Base-by-base conservation (phyloP, 2,329 filamentous ascomycete genomes). In the Colletotrichum plurivorum region DNA sequence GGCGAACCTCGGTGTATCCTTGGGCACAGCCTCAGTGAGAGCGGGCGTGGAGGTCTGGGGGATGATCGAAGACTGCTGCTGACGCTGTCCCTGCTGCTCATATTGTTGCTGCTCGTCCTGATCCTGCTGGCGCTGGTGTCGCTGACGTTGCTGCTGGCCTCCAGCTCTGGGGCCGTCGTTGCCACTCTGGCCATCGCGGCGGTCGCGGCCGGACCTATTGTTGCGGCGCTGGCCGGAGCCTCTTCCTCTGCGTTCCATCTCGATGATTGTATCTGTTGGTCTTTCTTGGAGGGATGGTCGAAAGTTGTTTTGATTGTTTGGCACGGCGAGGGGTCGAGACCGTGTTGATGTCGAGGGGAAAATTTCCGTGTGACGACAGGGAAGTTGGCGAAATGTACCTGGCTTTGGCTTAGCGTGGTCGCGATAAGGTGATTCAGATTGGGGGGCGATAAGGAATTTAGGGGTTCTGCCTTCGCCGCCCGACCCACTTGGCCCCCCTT, bases 1-100 rank as follows among this genome's bases (percentile, higher is more conserved):
- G 59, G 80, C 78, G 73, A 88, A 88, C 49, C 81, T 77, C 41
- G 82, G 83, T 4, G 82, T 84, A 72, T 84, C 84, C 4, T 78
- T 73, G 6, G 84, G 83, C 2, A 85, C 77, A 13, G 76, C 67
- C 56, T 78, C 78, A 12, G 78, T 77, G 27, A 82, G 77, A 31
- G 78, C 75, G 49, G 80, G 80, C 52, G 78, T 77, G 0, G 77
- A 67, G 18, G 43, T 51, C 20, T 69, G 49, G 46, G 56, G 41
- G 15, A 45, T 31, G 4, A 25, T 45, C 22, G 49, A 5, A 4
- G 61, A 39, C 41, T 25, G 53, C 2, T 39, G 61, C 27, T 43
- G 62, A 10, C 52, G 57, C 22, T 39, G 55, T 16, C 60, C n/a
- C 15, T 18, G 63, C 20, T 36, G 61, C 48, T 18, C 61, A 18